Percentiles rank a stretch among this genome's conserved stretches.
These are phyloP conservation scores for Hymenoscyphus scutula DNA, from an alignment of 2,329 filamentous ascomycete genomes.

Conservation along the genomic window DNA sequence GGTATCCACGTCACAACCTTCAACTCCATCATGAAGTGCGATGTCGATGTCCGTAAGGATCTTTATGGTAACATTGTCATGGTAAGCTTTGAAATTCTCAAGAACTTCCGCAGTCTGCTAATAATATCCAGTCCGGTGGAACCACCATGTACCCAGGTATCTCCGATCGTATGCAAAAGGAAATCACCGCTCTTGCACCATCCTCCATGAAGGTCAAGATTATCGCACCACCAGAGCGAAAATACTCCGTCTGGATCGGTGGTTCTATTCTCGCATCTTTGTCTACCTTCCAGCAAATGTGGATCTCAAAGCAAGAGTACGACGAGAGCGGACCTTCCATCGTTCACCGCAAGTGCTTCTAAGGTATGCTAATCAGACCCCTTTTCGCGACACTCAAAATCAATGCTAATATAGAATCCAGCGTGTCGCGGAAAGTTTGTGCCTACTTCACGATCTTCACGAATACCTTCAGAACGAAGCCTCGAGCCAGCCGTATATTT, in stretches of 20 bases:
- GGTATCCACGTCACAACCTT: conserved; percentile 99
- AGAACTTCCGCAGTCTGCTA: conserved; percentile 18
- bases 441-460: conserved; percentile 36
- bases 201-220: conserved; percentile 99
- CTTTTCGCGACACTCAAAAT: not conserved
- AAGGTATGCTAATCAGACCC: conserved; percentile 56
- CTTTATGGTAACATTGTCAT: conserved; percentile 99
- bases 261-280: conserved; percentile 99
- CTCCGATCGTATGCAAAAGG: conserved; percentile 99
- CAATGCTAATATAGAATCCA: conserved; percentile 4
- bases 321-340: conserved; percentile 99
- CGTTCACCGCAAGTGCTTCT: conserved; percentile 99
- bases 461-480: conserved; percentile 36
- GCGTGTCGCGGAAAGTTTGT: conserved; percentile 30
- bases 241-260: conserved; percentile 99
- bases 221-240: conserved; percentile 99
- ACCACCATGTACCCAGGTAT: conserved; percentile 99
- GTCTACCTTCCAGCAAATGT: conserved; percentile 99
- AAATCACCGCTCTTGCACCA: conserved; percentile 98
- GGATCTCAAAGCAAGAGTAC: conserved; percentile 99
- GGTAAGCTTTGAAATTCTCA: conserved; percentile 59
- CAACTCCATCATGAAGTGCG: conserved; percentile 99
- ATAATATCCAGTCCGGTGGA: conserved; percentile 79
- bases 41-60: conserved; percentile 99
- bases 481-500: conserved; percentile 31